Base-by-base conservation (phyloP, 768 basidiomycete species). In the Mycena venus region DNA sequence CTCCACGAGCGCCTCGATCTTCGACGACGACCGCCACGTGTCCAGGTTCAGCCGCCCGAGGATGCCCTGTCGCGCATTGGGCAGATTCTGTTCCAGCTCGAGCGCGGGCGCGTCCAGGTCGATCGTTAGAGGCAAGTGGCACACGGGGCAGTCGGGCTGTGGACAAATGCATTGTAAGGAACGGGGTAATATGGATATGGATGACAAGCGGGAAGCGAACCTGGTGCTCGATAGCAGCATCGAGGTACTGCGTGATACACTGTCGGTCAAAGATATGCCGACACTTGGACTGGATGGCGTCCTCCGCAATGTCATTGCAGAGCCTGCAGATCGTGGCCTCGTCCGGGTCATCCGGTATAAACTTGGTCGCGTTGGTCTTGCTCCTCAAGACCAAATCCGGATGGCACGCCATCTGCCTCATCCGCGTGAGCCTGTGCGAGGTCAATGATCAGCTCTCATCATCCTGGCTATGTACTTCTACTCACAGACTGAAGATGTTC, bases 281-380 rank as follows among this genome's bases (percentile, higher is more conserved):
- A 80, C 98, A 99, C 78, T 92, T 95, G 29, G 96, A 93, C 80
- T 96, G 92, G 75, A 99, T 99, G 4, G 98, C 96, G 79, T 99
- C 98, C 84, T 99, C 98, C 0, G 96, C 98, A 47, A 98, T 88
- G 78, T 99, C 98, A 78, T 96, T 96, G 84, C 98, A 99, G n/a
- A 99, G 85, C 67, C 98, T 90, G 80, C 98, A 99, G 10, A 99
- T 90, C 0, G 95, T 94, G 3, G 93, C 93, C 81, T 98, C 96
- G 14, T 88, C 90, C 7, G 87, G 80, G 34, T 93, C 90, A 23
- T 91, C 90, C 32, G 82, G 81, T 9, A 87, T 81, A 78, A 95
- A 95, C 56, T 87, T 86, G 14, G 86, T 86, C 1, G 91, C 89
- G 70, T 95, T 96, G 27, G 88, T 94, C 86, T 94, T 97, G 86